phyloP scores from a whole-genome alignment of 139 green algal genomes.

The Tetraselmis striata region DNA sequence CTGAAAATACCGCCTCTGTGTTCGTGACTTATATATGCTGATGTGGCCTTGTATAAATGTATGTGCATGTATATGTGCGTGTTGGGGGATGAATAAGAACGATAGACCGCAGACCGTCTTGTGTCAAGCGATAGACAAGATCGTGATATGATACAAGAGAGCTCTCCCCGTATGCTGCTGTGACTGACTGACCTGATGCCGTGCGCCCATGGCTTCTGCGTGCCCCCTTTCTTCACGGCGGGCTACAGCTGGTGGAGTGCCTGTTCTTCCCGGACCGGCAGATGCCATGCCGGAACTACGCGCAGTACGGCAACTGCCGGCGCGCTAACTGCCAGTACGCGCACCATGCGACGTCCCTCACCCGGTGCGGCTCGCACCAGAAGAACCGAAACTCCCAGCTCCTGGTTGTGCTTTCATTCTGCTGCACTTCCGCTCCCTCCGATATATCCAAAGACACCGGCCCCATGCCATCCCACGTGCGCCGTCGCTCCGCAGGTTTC shows the following conservation, averaged over 20 bases:
- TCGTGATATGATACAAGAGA: background rate
- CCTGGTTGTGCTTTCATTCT: no score
- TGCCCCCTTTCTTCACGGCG: background rate
- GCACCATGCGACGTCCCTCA: constrained; percentile 27
- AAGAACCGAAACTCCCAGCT: no score
- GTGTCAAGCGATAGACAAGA: background rate
- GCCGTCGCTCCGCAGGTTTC: constrained; percentile 14
- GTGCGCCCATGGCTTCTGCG: background rate
- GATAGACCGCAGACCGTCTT: background rate
- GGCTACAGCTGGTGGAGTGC: background rate
- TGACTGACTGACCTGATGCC: no score
- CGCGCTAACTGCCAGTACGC: constrained; percentile 22
- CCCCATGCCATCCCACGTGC: background rate
- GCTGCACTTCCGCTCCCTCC: no score
- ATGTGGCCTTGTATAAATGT: no score
- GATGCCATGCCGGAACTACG: constrained; percentile 31
- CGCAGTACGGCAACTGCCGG: constrained; percentile 1
- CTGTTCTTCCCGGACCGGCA: constrained; percentile 41
- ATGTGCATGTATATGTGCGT: no score
- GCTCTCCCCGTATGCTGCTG: no score
- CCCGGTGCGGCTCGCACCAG: constrained; percentile 1
- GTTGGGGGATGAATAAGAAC: no score
- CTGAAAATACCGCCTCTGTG: no score
- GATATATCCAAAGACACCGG: no score
- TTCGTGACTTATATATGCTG: no score